phyloP scores from a whole-genome alignment of 2,329 filamentous ascomycete species.

The Aspergillus glaucus region DNA sequence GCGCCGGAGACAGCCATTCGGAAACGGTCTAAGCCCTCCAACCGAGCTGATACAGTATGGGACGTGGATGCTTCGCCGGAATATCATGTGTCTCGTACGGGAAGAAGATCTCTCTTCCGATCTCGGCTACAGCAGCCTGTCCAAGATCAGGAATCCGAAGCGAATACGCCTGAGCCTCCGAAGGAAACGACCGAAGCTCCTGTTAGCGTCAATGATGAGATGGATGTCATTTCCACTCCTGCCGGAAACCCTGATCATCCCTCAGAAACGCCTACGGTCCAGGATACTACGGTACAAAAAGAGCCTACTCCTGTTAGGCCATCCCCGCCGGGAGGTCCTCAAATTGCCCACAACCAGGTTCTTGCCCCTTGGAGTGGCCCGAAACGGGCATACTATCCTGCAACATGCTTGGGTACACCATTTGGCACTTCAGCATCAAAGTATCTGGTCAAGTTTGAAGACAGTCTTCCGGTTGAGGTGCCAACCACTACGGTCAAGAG shows the following conservation, averaged over 20 bases:
- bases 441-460: constrained; percentile 43
- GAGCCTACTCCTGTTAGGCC: constrained; percentile 3
- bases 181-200: too few relatives aligned
- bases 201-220: too few relatives aligned
- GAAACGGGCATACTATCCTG: constrained; percentile 54
- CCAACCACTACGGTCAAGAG: constrained; percentile 35
- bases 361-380: constrained; percentile 53
- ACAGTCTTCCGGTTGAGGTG: constrained; percentile 36
- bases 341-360: constrained; percentile 47
- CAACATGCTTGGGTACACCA: constrained; percentile 48
- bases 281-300: constrained; percentile 2
- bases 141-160: background rate
- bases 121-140: constrained; percentile 7
- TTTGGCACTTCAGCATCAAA: constrained; percentile 32
- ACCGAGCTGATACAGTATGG: constrained; percentile 26
- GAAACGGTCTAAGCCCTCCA: constrained; percentile 17
- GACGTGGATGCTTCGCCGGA: constrained; percentile 32
- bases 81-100: constrained; percentile 12
- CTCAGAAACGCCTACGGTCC: background rate
- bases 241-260: background rate
- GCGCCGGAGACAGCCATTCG: constrained; percentile 12
- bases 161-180: background rate
- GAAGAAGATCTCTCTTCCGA: constrained; percentile 3
- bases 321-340: constrained; percentile 9
- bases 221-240: constrained; percentile 2